Base-by-base conservation (phyloP, 768 basidiomycete species). In the Psilocybe cyanescens region DNA sequence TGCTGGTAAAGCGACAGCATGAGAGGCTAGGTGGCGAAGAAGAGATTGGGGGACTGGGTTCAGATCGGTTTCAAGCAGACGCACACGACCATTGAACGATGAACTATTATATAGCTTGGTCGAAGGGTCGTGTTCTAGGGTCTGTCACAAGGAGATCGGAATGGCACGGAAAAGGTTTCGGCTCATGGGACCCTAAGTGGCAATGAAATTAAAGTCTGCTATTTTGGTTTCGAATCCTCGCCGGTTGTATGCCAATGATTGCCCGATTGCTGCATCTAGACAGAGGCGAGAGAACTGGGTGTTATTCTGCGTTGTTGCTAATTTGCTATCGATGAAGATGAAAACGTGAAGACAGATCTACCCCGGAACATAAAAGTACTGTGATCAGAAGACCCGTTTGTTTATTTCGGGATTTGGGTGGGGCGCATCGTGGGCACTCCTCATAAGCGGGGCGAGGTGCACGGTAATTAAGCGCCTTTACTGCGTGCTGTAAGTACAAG, bases 131-230 rank as follows among this genome's bases (percentile, higher is more conserved):
- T 51, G 55, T 64, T 55, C 51, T 57, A 64, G 61, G 66, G 63
- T 67, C 57, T 58, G 67, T 68, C 68, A 71, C 70, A 68, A 68
- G 68, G 64, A 41, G 46, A 58, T 73, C 70, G 73, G 75, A 70
- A 72, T 70, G 63, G 65, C 66, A 74, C 75, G 76, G 76, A 69
- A 72, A 65, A 63, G 59, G 60, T 53, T 41, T 56, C 66, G 64
- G 64, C 60, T 62, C 59, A 55, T 52, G 58, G 61, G 58, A 55
- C 29, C 45, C 49, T 50, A 53, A 31, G 24, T 35, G 57, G 29
- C 53, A 39, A 39, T 61, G 57, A 60, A 57, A 47, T 57, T 30
- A 46, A 58, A 58, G 54, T 8, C 33, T 33, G 35, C 49, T 58
- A 62, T 62, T 62, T 58, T 54, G 12, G 16, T 31, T 52, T 44